Evolutionary conservation across 73 alveolate species (phyloP), one percentile per base, ranked within the genome.

Genomic region (Blepharisma stoltei): DNA sequence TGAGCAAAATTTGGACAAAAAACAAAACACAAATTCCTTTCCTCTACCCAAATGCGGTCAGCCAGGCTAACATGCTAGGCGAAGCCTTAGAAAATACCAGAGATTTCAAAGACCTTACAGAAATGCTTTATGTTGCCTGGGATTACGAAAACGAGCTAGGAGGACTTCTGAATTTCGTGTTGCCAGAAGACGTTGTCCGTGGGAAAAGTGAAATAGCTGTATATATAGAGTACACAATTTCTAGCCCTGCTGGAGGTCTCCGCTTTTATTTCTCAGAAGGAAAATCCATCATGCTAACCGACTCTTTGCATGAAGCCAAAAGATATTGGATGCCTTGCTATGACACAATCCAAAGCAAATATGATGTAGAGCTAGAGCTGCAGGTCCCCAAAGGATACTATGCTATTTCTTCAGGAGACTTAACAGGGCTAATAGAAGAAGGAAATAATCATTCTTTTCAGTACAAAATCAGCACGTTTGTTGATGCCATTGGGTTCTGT

Each of bases 361-460:
- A 60, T 25, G 46, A n/a, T 18, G 18, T 60, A 18, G 18, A n/a
- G 46, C 11, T 60, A 18, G 73, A 60, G 46, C 14, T 60, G 46
- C 73, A 60, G 23, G 73, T 60, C 18, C 73, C 73, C 14, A 25
- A 25, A 18, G 37, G 18, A 18, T 60, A 60, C 23, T 60, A 14
- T 60, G 73, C 23, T 14, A 25, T 60, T 14, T 8, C 48, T 60
- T 60, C 73, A 60, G 73, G 73, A 20, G 73, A 60, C 4, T 60
- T 60, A 25, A 18, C 46, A 18, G 73, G 73, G 2, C n/a, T 60
- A 14, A 25, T 60, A 9, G 23, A 60, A 14, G 73, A 60, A 60
- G 23, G 23, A 20, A 20, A n/a, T 14, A n/a, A 60, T 2, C 37
- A 25, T 60, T 18, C 23, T 25, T 60, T 60, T 60, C 73, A 60